Evolutionary conservation across 768 basidiomycete genomes (phyloP).

Genomic region (Tylopilus plumbeoviolaceoides): DNA sequence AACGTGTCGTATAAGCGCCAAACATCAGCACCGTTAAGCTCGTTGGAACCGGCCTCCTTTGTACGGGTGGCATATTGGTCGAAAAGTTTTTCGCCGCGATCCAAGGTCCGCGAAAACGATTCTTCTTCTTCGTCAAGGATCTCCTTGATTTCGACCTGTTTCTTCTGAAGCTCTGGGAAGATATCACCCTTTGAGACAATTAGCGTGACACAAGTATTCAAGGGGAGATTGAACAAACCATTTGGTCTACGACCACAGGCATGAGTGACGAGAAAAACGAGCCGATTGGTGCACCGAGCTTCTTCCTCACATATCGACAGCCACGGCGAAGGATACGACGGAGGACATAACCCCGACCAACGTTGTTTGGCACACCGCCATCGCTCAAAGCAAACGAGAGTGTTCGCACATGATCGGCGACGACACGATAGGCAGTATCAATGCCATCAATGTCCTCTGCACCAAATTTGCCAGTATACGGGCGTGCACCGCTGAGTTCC

Average conservation of each 20-base stretch:
- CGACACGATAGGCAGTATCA: conserved; percentile 95
- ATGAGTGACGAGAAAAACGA: conserved; percentile 92
- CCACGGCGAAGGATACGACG: conserved; percentile 90
- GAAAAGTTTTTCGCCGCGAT: conserved; percentile 94
- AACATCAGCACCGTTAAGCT: conserved; percentile 86
- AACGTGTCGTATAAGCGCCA: conserved; percentile 98
- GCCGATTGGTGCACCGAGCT: conserved; percentile 88
- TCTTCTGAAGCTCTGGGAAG: conserved; percentile 92
- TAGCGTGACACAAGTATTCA: conserved; percentile 4
- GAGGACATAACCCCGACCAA: conserved; percentile 96
- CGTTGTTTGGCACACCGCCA: conserved; percentile 94
- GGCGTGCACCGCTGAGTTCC: conserved; percentile 81
- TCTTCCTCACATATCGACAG: conserved; percentile 93
- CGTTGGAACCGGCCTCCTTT: conserved; percentile 52
- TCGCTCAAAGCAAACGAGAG: conserved; percentile 95
- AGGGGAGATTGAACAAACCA: conserved; percentile 48
- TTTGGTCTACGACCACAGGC: conserved; percentile 83
- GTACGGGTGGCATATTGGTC: conserved; percentile 79
- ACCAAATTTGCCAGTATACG: conserved; percentile 89
- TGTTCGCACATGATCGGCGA: conserved; percentile 95
- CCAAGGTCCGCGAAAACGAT: conserved; percentile 95
- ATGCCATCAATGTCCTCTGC: conserved; percentile 93
- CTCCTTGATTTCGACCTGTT: conserved; percentile 80
- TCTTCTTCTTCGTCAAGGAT: conserved; percentile 97
- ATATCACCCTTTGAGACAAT: conserved; percentile 56